Evolutionary conservation across 306 rosid genomes (phyloP).

Genomic region (Castanopsis chinensis): DNA sequence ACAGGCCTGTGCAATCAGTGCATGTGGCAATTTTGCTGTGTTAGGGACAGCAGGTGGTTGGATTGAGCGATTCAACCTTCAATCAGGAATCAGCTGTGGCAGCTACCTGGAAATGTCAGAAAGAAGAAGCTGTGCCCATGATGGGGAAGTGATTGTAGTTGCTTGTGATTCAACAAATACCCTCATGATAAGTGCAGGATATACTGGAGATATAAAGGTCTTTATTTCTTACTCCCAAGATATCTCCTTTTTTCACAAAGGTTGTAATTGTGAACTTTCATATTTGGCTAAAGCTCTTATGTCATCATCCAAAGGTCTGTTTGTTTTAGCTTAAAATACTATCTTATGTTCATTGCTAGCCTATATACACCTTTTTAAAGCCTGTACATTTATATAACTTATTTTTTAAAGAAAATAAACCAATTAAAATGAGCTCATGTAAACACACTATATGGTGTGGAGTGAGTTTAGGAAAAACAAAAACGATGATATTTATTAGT

Average conservation of each 20-base stretch:
- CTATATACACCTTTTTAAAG: too few species aligned
- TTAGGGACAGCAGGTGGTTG: conserved; percentile 97
- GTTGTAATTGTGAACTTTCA: background rate
- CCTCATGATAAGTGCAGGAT: conserved; percentile 85
- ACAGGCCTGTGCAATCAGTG: conserved; percentile 90
- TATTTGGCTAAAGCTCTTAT: background rate
- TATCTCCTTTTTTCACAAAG: background rate
- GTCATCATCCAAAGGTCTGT: background rate
- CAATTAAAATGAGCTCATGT: too few species aligned
- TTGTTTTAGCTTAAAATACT: background rate
- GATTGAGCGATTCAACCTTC: conserved; percentile 94
- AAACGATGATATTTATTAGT: too few species aligned
- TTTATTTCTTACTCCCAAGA: conserved; percentile 5
- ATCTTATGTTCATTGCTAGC: too few species aligned
- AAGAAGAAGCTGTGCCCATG: conserved; percentile 66
- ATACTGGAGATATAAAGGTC: conserved; percentile 90
- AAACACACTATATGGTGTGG: too few species aligned
- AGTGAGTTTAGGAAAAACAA: too few species aligned
- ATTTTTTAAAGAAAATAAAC: too few species aligned
- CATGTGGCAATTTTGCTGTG: conserved; percentile 92
- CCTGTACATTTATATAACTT: too few species aligned
- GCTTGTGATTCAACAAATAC: conserved; percentile 95
- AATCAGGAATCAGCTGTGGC: conserved; percentile 88
- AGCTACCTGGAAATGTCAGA: conserved; percentile 60
- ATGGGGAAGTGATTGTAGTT: conserved; percentile 88